Evolutionary conservation across 164 flowering plant genomes (phyloP).

Genomic region (Hamamelis virginiana): DNA sequence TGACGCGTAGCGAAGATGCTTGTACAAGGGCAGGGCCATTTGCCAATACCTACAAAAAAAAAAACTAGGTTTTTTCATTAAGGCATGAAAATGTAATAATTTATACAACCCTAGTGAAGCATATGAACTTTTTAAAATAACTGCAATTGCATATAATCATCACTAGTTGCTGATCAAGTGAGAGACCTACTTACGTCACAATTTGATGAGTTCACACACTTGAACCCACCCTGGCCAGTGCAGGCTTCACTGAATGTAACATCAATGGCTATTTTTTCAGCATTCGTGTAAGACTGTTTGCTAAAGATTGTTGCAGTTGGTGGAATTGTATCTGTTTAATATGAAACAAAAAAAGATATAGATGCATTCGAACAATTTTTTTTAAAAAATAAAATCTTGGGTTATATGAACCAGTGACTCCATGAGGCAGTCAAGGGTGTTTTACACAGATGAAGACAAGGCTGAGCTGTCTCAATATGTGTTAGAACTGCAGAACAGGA

Average conservation of each 20-base stretch:
- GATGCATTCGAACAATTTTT: not conserved
- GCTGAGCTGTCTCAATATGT: no score
- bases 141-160: not conserved
- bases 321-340: conserved; percentile 43
- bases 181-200: conserved; percentile 43
- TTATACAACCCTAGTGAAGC: not conserved
- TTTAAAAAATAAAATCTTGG: no score
- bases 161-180: not conserved
- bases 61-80: not conserved
- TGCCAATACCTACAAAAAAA: conserved; percentile 38
- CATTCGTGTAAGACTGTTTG: conserved; percentile 41
- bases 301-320: conserved; percentile 54
- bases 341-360: conserved; percentile 1
- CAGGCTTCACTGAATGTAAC: conserved; percentile 57
- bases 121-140: no score
- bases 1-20: conserved; percentile 35
- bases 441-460: no score
- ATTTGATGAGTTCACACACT: conserved; percentile 44
- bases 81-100: not conserved
- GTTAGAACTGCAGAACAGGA: not conserved
- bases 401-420: no score
- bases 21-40: conserved; percentile 43
- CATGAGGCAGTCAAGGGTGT: no score
- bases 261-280: conserved; percentile 31
- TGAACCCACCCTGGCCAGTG: conserved; percentile 48